A percentile compares a stretch with the other conserved stretches of the same genome.
phyloP scores from a whole-genome alignment of 2,329 filamentous ascomycete genomes.

The Ceratocystiopsis minuta region DNA sequence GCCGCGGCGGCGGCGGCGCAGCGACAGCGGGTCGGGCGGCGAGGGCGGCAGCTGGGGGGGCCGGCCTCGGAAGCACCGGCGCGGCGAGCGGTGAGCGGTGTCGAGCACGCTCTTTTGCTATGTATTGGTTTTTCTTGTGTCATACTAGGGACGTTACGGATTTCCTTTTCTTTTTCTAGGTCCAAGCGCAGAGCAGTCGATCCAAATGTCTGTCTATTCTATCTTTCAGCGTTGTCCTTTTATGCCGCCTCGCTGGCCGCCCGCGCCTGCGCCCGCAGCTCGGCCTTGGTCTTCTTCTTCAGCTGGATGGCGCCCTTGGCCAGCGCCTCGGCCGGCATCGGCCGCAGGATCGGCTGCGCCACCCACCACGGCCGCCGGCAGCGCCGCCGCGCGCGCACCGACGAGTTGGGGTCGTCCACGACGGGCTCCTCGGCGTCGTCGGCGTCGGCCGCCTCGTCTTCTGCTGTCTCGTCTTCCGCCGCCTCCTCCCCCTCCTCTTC shows the following conservation, averaged over 20 bases:
- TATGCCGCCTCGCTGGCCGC: background rate
- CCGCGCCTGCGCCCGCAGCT: constrained; percentile 27
- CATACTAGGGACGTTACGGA: background rate
- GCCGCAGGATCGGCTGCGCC: constrained; percentile 71
- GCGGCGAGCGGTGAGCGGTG: constrained; percentile 2
- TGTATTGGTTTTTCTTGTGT: too few relatives aligned
- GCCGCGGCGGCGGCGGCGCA: constrained; percentile 8
- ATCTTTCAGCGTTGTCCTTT: background rate
- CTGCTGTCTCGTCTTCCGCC: background rate
- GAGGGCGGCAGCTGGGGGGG: constrained; percentile 1
- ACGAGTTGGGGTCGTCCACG: constrained; percentile 32
- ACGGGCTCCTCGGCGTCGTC: constrained; percentile 13
- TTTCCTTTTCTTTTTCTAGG: background rate
- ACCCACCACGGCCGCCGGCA: constrained; percentile 82
- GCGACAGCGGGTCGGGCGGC: constrained; percentile 7
- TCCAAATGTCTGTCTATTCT: too few relatives aligned
- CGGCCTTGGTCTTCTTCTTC: constrained; percentile 46
- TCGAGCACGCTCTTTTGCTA: background rate
- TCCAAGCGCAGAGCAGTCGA: too few relatives aligned
- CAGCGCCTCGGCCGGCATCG: constrained; percentile 72
- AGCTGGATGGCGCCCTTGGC: constrained; percentile 59
- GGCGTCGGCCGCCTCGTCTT: constrained; percentile 3
- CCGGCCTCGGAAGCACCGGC: constrained; percentile 12
- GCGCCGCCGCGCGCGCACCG: constrained; percentile 46
- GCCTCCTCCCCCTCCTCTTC: constrained; percentile 27